Evolutionary conservation across 2,329 filamentous ascomycete species (phyloP), one percentile per base, ranked within the genome.

Genomic region (Bipolaris zeicola): DNA sequence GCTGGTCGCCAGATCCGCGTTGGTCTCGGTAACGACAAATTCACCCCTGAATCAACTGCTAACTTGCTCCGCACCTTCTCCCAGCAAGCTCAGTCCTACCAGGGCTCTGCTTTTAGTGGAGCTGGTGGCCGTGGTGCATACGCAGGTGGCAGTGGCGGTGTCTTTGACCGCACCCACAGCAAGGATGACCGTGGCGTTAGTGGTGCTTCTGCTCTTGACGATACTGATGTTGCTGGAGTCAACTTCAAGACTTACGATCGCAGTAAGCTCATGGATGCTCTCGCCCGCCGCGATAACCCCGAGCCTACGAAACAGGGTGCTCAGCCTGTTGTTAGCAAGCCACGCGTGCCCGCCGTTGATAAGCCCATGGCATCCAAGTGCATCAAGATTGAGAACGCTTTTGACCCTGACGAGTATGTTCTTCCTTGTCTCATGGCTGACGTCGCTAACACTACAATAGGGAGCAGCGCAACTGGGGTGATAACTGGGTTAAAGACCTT

Each of bases 201-300:
- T 58, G 92, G 92, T 68, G 94, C 94, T 47, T 96, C 93, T 80
- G 95, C 95, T 70, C 83, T 99, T 50, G 95, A 99, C 79, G 95
- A 99, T 75, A 96, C 93, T 61, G 95, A 99, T 77, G 95, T 99
- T 75, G 92, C 91, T 49, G 95, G 95, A 73, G 94, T 99, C 79
- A 98, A 98, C 81, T 98, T 98, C 89, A 96, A 92, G 85, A 97
- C 97, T 79, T 97, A 96, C 82, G 96, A 92, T 83, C 91, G 95
- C 80, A 92, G 98, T 82, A 91, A 93, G 74, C 88, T 99, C 79
- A 99, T 99, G 95, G 88, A 92, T 78, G 97, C 98, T 81, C 90
- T 99, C 79, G 93, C 95, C 75, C 89, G 95, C 84, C 68, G 68
- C 41, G 64, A 72, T 50, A 94, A 90, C 80, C 93, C 98, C 80